Evolutionary conservation across 805 yeast genomes (phyloP), one percentile per base, ranked within the genome.

Genomic region (Candida peoriensis): DNA sequence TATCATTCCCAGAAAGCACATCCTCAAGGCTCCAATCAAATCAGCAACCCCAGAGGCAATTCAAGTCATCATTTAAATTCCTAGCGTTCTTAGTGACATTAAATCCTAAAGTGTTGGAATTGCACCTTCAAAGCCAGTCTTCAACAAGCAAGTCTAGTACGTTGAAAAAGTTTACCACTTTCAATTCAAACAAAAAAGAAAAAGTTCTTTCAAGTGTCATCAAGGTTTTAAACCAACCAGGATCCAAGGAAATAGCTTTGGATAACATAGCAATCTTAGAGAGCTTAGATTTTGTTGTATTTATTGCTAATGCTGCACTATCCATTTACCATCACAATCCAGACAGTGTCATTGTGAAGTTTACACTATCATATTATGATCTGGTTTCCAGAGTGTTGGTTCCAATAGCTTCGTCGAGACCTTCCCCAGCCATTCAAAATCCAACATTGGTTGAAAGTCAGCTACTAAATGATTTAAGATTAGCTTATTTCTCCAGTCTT

Each of bases 21-120:
- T 20, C 41, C 4, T 24, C 37, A 1, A 27, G 27, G 15, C 21
- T 16, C 6, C 15, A 39, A 3, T 26, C 48, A 5, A 22, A 10
- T 10, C 43, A 34, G 9, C 28, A 33, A 5, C n/a, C 35, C 14
- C 36, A 42, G 22, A 50, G 45, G 36, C 53, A 36, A 46, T 50
- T 46, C 36, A 55, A 33, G 46, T 47, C 46, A 27, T 61, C 58
- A 8, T 56, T 50, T 43, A 55, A 49, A 23, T 50, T 65, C 30
- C 49, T 66, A 20, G 56, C 68, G 7, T 42, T 57, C 13, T 38
- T 66, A 16, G 15, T 66, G 24, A 43, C 61, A 2, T 43, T 66
- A 14, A 45, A 56, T 16, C 66, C 69, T 5, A 46, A 44, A 16
- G 46, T 53, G 9, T 33, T 66, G 19, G 51, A 51, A 19, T 54